phyloP scores from a whole-genome alignment of 2,329 filamentous ascomycete genomes.

The Penicillium sp. region DNA sequence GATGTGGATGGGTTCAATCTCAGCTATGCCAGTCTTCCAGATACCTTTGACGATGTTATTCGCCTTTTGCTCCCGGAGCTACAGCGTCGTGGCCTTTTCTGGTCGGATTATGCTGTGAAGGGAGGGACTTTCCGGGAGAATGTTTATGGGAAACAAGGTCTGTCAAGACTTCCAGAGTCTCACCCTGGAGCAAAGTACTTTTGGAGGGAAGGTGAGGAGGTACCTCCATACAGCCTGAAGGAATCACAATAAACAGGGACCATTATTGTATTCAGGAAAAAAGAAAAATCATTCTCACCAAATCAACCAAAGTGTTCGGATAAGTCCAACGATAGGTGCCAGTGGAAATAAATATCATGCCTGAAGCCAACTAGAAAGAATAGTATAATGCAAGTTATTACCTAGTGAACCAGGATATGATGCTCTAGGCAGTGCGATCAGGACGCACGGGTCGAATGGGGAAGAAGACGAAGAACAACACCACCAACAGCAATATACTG shows the following conservation, averaged over 20 bases:
- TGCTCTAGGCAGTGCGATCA: no score
- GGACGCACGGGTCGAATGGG: no score
- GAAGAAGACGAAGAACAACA: no score
- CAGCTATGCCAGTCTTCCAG: conserved; percentile 39
- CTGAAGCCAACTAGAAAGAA: neutral
- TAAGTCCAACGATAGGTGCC: no score
- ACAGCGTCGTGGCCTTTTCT: conserved; percentile 42
- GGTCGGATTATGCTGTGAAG: conserved; percentile 40
- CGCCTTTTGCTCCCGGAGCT: conserved; percentile 38
- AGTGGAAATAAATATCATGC: no score
- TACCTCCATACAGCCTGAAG: conserved; percentile 33
- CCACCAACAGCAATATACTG: no score
- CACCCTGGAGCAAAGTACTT: conserved; percentile 43
- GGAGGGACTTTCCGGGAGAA: conserved; percentile 47
- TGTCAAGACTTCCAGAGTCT: conserved; percentile 35
- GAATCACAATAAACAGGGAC: conserved; percentile 5
- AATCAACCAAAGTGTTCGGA: neutral
- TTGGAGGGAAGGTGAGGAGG: conserved; percentile 40
- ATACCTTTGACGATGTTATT: conserved; percentile 43
- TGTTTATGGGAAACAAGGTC: conserved; percentile 37
- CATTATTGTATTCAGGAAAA: neutral
- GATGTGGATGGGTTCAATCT: conserved; percentile 44
- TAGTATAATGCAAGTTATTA: neutral
- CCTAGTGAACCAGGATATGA: no score
- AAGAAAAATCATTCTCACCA: no score